Conservation (phyloP, 768 basidiomycete genomes). For the Boletus patriciae region DNA sequence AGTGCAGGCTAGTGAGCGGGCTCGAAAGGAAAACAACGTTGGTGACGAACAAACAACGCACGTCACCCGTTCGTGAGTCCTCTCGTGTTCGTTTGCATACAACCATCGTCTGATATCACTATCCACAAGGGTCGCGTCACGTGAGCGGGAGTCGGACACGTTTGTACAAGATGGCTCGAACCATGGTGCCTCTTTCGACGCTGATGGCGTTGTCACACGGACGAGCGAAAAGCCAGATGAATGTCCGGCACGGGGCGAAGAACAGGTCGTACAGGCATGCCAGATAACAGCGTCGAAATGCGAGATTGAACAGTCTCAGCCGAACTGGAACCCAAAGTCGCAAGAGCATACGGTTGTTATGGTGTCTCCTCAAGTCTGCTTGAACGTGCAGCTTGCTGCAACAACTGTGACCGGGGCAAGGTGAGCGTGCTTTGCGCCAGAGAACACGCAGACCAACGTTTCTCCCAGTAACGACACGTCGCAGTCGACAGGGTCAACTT, state of each 20-base stretch:
- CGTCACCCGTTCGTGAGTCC: conserved; percentile 1
- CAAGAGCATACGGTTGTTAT: background rate
- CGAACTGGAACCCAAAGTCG: background rate
- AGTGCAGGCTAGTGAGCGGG: background rate
- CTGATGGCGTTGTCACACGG: background rate
- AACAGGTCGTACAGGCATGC: background rate
- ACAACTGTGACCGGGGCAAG: background rate
- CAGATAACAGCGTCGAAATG: background rate
- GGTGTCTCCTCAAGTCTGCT: conserved; percentile 1
- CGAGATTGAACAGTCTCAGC: background rate
- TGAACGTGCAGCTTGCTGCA: background rate
- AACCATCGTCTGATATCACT: background rate
- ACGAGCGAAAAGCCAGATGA: background rate
- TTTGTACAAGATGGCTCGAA: background rate
- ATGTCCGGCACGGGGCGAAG: background rate
- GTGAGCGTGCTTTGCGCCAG: background rate
- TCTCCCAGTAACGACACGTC: background rate
- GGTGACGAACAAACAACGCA: background rate
- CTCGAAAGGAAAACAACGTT: background rate
- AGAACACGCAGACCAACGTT: background rate
- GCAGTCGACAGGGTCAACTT: background rate
- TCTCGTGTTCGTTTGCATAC: background rate
- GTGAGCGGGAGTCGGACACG: background rate
- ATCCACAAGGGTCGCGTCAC: background rate
- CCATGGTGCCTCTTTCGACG: background rate